Conservation (phyloP, 805 yeast species). For the Pichia rugopelliculosa region DNA sequence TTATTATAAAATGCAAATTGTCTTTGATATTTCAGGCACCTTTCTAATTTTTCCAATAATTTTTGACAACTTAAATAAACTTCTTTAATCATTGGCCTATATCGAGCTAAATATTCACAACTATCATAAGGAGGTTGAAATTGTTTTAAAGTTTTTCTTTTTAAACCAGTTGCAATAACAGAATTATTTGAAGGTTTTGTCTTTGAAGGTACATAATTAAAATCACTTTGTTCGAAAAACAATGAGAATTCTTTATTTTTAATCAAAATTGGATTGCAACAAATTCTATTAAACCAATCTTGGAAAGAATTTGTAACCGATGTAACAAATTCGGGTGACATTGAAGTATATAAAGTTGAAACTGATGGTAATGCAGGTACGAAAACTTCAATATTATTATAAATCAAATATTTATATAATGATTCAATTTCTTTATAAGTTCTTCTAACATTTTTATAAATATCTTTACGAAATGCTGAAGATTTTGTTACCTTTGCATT, state of each 20-base stretch:
- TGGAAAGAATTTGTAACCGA: constrained; percentile 58
- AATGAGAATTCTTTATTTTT: constrained; percentile 83
- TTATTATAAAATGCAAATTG: constrained; percentile 36
- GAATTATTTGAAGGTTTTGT: constrained; percentile 32
- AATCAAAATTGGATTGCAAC: constrained; percentile 68
- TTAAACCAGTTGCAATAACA: constrained; percentile 73
- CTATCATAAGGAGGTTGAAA: constrained; percentile 89
- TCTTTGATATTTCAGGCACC: constrained; percentile 49
- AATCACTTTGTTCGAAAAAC: constrained; percentile 41
- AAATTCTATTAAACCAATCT: constrained; percentile 75
- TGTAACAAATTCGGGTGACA: constrained; percentile 70
- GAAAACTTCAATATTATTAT: constrained; percentile 84
- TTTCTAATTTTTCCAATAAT: constrained; percentile 45
- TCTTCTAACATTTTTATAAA: constrained; percentile 69
- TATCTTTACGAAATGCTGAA: constrained; percentile 65
- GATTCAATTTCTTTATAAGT: constrained; percentile 71
- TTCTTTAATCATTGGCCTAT: constrained; percentile 80
- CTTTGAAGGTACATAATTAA: constrained; percentile 32
- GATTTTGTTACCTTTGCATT: constrained; percentile 52
- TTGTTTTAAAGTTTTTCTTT: constrained; percentile 86
- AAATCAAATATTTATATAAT: constrained; percentile 68
- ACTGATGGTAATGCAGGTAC: constrained; percentile 82
- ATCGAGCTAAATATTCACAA: constrained; percentile 67
- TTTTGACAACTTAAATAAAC: constrained; percentile 55
- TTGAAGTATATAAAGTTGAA: constrained; percentile 71